Base-by-base conservation (phyloP, 495 filamentous ascomycete species). In the Hypoxylon intermedium region DNA sequence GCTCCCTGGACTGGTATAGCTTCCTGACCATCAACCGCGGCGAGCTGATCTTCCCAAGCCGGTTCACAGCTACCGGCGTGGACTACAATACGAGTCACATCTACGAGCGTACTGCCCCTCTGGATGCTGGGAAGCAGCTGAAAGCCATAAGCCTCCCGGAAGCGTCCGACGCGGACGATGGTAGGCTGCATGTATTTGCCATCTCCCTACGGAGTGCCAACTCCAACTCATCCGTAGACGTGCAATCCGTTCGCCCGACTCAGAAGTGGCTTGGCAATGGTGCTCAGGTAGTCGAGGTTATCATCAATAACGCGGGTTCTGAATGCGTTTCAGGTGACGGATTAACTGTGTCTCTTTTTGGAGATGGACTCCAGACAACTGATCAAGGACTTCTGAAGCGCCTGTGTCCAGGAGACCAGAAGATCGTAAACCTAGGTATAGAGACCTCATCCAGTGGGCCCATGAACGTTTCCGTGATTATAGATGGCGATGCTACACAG, bases 31-130 rank as follows among this genome's bases (percentile, higher is more conserved):
- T 78, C 5, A 74, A 77, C 9, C 76, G 79, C 12, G 81, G 80
- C 13, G 78, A 82, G 43, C 49, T 84, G 34, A 63, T 82, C 18
- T 81, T 84, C 45, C 76, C 81, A 13, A 76, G 64, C 30, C 79
- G 75, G 49, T 73, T 75, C 28, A 81, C 79, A 0, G 70, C 74
- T 37, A 71, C 71, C 0, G 68, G 66, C 2, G 74, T 77, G 1
- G 72, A 83, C 58, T 82, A 70, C 56, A 84, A 84, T 44, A 71
- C 76, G 9, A 78, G 75, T n/a, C 79, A 80, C 41, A 80, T 84
- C 16, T 84, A 80, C 48, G 75, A 83, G 57, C 73, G 75, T 2
- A 74, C 76, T 0, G 77, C 75, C n/a, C 70, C 76, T 53, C 48
- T 84, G 6, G 76, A 78, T 40, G 74, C 79, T 0, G 74, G 74